Conservation (phyloP, 176 grass and related monocot genomes). For the Lolium rigidum region DNA sequence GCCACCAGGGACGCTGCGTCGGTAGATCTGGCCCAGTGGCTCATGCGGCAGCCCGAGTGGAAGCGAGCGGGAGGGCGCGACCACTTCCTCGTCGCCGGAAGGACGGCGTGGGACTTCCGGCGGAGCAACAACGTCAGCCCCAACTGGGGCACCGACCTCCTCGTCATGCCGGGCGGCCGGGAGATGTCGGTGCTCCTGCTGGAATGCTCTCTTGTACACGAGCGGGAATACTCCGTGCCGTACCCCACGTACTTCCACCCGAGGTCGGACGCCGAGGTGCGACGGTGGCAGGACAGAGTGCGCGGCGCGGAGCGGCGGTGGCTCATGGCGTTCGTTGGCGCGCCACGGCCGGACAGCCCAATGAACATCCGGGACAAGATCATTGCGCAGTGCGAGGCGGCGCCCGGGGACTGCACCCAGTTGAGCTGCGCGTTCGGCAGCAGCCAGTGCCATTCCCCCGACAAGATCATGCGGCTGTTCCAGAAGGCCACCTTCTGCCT, state of each 20-base stretch:
- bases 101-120: constrained; percentile 70
- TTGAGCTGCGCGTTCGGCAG: constrained; percentile 55
- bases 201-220: constrained; percentile 49
- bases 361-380: constrained; percentile 52
- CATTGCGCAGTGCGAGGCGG: constrained; percentile 58
- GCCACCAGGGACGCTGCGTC: constrained; percentile 48
- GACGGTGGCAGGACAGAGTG: constrained; percentile 61
- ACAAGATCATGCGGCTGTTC: constrained; percentile 58
- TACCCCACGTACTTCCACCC: constrained; percentile 87
- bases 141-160: constrained; percentile 63
- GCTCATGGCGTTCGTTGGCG: constrained; percentile 71
- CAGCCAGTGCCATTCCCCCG: constrained; percentile 51
- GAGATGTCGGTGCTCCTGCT: constrained; percentile 68
- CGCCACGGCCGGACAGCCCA: constrained; percentile 35
- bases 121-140: constrained; percentile 42
- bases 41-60: constrained; percentile 46
- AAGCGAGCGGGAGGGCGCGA: constrained; percentile 43
- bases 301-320: constrained; percentile 24
- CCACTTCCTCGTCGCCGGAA: constrained; percentile 69
- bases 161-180: constrained; percentile 45
- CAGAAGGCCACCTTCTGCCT: constrained; percentile 57
- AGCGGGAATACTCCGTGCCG: constrained; percentile 57
- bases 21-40: constrained; percentile 43
- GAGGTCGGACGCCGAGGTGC: constrained; percentile 54
- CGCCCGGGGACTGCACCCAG: constrained; percentile 39